These are phyloP conservation scores for Peronospora farinosa DNA, from an alignment of 352 stramenopile genomes.

Conservation along the genomic window DNA sequence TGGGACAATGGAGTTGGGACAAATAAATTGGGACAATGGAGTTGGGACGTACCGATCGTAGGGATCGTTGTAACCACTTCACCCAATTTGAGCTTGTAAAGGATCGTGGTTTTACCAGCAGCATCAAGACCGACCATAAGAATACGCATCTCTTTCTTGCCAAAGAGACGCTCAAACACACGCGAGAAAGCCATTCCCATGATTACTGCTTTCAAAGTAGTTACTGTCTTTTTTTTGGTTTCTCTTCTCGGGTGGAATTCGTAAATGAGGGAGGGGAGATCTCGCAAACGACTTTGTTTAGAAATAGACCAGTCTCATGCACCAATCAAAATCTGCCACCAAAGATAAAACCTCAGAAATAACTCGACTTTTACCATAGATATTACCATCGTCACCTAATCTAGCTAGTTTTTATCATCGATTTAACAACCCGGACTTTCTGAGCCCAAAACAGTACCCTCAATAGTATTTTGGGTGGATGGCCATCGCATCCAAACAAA, in stretches of 20 bases:
- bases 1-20: too few relatives aligned
- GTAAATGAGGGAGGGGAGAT: conserved; percentile 40
- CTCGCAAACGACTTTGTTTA: conserved; percentile 18
- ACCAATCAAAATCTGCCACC: conserved; percentile 47
- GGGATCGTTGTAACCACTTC: conserved; percentile 97
- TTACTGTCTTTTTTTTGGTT: conserved; percentile 2
- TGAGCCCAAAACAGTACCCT: neutral
- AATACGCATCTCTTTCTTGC: conserved; percentile 99
- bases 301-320: conserved; percentile 15
- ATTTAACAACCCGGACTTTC: conserved; percentile 1
- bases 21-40: too few relatives aligned
- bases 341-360: conserved; percentile 27
- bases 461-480: conserved; percentile 1
- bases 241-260: conserved; percentile 39
- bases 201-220: conserved; percentile 34
- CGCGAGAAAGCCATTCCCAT: conserved; percentile 98
- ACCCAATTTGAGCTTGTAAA: conserved; percentile 91
- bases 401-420: neutral
- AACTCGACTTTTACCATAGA: neutral
- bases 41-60: conserved; percentile 87
- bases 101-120: conserved; percentile 99
- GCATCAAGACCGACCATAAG: conserved; percentile 99
- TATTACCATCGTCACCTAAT: neutral
- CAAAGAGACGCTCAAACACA: conserved; percentile 97
- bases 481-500: neutral